A percentile compares a stretch with the other conserved stretches of the same genome.
Evolutionary conservation across 495 filamentous ascomycete genomes (phyloP).

Genomic region (Terfezia claveryi): DNA sequence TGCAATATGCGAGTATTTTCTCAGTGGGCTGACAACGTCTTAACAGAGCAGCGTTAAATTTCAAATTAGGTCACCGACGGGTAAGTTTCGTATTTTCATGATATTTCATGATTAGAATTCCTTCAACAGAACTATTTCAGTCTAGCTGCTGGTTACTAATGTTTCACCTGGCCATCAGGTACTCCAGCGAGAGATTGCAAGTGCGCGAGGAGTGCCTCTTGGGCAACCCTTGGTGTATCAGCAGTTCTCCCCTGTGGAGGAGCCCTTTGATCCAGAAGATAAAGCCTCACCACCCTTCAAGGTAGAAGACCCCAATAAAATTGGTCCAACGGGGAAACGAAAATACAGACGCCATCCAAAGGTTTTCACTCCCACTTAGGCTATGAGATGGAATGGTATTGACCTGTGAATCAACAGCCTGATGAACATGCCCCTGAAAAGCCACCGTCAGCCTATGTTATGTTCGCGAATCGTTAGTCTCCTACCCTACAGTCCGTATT

Average conservation of each 20-base stretch:
- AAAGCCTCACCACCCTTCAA: constrained; percentile 10
- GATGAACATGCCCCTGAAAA: constrained; percentile 60
- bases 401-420: constrained; percentile 23
- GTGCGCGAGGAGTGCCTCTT: constrained; percentile 29
- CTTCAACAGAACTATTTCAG: not conserved
- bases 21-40: constrained; percentile 4
- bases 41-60: constrained; percentile 38
- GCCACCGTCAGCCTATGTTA: constrained; percentile 59
- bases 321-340: constrained; percentile 31
- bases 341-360: constrained; percentile 66
- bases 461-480: constrained; percentile 58
- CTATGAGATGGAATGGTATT: not conserved
- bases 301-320: constrained; percentile 13
- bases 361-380: constrained; percentile 24
- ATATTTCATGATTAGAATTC: not conserved
- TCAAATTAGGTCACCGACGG: constrained; percentile 59
- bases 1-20: constrained; percentile 1
- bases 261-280: constrained; percentile 15
- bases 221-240: constrained; percentile 18
- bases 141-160: not conserved
- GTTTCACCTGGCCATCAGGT: constrained; percentile 3
- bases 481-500: not conserved
- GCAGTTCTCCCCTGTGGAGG: constrained; percentile 11
- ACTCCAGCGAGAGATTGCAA: constrained; percentile 32
- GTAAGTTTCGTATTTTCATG: constrained; percentile 24